These are phyloP conservation scores for Saccharomycopsis fibuligera DNA, from an alignment of 805 yeast species.

Conservation along the genomic window DNA sequence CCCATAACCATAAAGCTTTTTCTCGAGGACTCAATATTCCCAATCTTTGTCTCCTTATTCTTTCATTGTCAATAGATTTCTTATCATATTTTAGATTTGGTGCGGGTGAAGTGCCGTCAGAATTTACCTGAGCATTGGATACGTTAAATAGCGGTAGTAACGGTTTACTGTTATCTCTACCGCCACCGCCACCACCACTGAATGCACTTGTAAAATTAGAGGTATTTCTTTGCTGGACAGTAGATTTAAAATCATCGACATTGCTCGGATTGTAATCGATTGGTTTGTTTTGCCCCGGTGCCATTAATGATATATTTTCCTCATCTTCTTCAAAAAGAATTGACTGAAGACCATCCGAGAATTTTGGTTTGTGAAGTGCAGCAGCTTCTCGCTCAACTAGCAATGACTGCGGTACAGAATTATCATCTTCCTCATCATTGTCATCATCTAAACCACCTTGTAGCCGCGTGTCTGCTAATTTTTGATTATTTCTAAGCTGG, in stretches of 20 bases:
- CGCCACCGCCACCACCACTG: no score
- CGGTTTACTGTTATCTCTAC: neutral
- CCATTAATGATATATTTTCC: neutral
- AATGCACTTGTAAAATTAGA: no score
- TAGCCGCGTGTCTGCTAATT: neutral
- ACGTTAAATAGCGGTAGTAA: neutral
- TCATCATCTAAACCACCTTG: neutral
- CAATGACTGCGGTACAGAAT: neutral
- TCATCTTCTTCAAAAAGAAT: neutral
- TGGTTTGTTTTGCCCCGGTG: neutral
- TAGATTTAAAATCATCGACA: neutral
- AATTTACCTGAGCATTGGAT: neutral
- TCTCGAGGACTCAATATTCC: slow-evolving; percentile 45
- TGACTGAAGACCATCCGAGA: neutral
- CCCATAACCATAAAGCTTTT: slow-evolving; percentile 92
- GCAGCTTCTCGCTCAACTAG: neutral
- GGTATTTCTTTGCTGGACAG: neutral
- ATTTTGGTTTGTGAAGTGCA: neutral
- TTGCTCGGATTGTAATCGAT: neutral
- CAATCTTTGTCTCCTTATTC: neutral
- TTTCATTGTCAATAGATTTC: neutral
- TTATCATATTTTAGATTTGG: no score
- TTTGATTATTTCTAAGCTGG: no score
- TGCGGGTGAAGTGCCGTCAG: no score
- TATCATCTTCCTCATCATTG: neutral